Percentiles rank a stretch among this genome's conserved stretches.
Conservation (phyloP, 208 protist species). For the Crithidia brevicula region DNA sequence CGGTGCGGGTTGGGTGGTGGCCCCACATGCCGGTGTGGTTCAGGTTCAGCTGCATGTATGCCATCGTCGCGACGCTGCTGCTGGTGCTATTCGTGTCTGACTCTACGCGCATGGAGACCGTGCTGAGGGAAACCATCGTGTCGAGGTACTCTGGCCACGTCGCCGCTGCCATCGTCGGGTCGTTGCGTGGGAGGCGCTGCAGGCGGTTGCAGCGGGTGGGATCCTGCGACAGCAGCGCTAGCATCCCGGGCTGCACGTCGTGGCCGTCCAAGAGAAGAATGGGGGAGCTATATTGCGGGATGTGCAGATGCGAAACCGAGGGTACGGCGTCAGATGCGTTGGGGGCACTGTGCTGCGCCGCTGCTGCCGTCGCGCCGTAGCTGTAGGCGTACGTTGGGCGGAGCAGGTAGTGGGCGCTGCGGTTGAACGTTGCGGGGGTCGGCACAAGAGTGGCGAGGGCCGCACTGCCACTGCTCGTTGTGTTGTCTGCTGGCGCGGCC, state of each 20-base stretch:
- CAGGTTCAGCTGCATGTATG: conserved; percentile 63
- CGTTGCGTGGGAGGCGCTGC: conserved; percentile 31
- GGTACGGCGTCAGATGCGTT: neutral
- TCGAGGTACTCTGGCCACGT: conserved; percentile 38
- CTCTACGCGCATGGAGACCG: conserved; percentile 26
- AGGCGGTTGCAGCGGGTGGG: conserved; percentile 36
- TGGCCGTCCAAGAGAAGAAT: conserved; percentile 59
- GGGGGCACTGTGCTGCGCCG: no score
- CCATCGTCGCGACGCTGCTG: conserved; percentile 17
- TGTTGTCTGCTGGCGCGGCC: no score
- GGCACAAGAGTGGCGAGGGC: conserved; percentile 25
- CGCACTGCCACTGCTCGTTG: neutral
- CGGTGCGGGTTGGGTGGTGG: conserved; percentile 29
- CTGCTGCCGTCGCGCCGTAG: neutral
- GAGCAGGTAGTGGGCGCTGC: conserved; percentile 30
- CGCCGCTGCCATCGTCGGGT: conserved; percentile 20
- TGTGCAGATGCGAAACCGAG: conserved; percentile 31
- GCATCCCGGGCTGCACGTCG: conserved; percentile 59
- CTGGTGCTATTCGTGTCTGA: neutral
- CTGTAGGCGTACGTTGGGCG: conserved; percentile 12
- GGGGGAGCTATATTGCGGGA: conserved; percentile 66
- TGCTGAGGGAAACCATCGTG: conserved; percentile 69
- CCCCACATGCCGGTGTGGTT: conserved; percentile 83
- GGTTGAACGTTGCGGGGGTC: conserved; percentile 29
- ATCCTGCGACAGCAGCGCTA: conserved; percentile 51